Evolutionary conservation across 129 eudicot species (phyloP).

Genomic region (Flaveria robusta): DNA sequence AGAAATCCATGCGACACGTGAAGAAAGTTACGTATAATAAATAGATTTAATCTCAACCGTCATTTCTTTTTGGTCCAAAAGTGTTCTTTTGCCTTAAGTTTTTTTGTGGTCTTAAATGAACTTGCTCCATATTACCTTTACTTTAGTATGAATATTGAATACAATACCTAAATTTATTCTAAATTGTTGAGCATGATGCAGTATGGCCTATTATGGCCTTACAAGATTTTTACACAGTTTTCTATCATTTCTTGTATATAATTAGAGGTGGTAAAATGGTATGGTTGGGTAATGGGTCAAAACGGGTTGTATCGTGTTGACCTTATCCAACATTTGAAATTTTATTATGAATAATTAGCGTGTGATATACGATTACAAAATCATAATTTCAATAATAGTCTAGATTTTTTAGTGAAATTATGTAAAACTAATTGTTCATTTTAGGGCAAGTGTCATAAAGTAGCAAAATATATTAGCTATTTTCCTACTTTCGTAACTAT

Average conservation of each 20-base stretch:
- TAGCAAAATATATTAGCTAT: background rate
- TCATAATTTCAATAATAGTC: background rate
- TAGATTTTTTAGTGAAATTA: background rate
- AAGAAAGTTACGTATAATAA: background rate
- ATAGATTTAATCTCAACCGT: background rate
- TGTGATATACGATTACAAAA: background rate
- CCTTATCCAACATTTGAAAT: background rate
- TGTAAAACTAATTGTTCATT: background rate
- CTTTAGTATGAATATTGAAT: too few relatives aligned
- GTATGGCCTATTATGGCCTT: too few relatives aligned
- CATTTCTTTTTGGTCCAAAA: too few relatives aligned
- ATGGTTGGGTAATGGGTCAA: background rate
- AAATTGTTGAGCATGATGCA: too few relatives aligned
- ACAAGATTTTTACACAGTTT: background rate
- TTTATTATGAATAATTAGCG: background rate
- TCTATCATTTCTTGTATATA: background rate
- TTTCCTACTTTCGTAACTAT: background rate
- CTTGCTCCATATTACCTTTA: too few relatives aligned
- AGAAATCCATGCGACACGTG: background rate
- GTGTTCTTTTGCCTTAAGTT: too few relatives aligned
- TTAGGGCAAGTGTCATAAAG: background rate
- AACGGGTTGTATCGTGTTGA: background rate
- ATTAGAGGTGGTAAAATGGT: constrained; percentile 4
- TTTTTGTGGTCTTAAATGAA: too few relatives aligned
- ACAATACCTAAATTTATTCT: too few relatives aligned